phyloP scores from a whole-genome alignment of 176 grass and related monocot species.

The Lolium perenne region DNA sequence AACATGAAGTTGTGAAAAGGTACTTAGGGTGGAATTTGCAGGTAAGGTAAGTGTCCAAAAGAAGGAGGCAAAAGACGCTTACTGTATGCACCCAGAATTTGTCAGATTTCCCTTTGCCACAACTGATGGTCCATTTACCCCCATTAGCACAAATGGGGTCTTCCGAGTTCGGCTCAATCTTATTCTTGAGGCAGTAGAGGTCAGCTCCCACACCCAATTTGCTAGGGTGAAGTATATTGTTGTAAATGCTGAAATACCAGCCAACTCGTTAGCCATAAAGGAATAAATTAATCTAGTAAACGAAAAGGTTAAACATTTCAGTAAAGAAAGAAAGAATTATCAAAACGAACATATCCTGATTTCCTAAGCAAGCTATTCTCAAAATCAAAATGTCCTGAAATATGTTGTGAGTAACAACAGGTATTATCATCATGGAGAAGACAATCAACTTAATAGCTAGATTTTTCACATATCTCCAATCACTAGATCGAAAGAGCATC shows the following conservation, averaged over 20 bases:
- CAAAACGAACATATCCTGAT: too few relatives aligned
- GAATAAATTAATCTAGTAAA: not conserved
- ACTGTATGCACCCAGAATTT: conserved; percentile 86
- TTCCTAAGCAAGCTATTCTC: too few relatives aligned
- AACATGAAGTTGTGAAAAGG: not conserved
- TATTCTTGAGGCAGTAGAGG: conserved; percentile 87
- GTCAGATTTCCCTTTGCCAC: conserved; percentile 73
- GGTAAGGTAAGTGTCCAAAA: not conserved
- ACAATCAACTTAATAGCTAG: too few relatives aligned
- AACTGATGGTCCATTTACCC: conserved; percentile 87
- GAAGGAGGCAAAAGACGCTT: conserved; percentile 29
- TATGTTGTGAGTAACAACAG: too few relatives aligned
- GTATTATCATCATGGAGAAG: too few relatives aligned
- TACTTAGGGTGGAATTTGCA: not conserved
- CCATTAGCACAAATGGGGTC: conserved; percentile 86
- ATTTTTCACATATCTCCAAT: too few relatives aligned
- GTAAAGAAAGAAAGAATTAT: too few relatives aligned
- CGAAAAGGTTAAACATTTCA: too few relatives aligned
- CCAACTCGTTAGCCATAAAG: conserved; percentile 8
- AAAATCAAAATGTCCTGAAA: too few relatives aligned
- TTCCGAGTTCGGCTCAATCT: conserved; percentile 91
- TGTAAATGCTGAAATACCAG: conserved; percentile 70
- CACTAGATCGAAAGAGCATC: too few relatives aligned
- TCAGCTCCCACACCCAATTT: conserved; percentile 69
- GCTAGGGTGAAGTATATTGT: conserved; percentile 82